Conservation (phyloP, 768 basidiomycete genomes). For the Suillus weaverae region DNA sequence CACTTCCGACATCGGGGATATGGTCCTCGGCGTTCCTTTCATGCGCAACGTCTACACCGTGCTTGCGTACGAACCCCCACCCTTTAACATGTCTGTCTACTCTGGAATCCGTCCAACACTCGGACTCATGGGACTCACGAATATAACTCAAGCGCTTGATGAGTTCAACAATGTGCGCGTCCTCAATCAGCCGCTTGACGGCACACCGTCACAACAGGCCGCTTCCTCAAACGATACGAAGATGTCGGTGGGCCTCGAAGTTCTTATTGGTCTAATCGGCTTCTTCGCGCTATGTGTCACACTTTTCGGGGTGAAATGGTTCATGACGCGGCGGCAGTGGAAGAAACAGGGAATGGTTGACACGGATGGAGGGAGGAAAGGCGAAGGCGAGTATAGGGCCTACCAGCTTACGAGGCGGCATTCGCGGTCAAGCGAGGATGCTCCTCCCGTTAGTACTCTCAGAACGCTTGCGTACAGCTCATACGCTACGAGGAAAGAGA, state of each 20-base stretch:
- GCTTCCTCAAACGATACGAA: constrained; percentile 27
- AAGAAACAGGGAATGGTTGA: constrained; percentile 18
- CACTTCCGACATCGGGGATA: constrained; percentile 50
- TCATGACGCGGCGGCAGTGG: constrained; percentile 42
- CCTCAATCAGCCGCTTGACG: constrained; percentile 55
- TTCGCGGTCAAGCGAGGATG: constrained; percentile 27
- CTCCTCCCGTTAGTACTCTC: constrained; percentile 40
- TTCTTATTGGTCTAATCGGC: constrained; percentile 57
- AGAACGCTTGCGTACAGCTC: constrained; percentile 39
- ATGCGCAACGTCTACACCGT: constrained; percentile 76
- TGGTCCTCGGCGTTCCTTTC: constrained; percentile 80
- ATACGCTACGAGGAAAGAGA: constrained; percentile 38
- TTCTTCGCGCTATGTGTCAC: constrained; percentile 57
- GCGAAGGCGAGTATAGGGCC: constrained; percentile 13
- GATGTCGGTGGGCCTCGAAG: constrained; percentile 59
- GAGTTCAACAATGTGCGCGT: constrained; percentile 75
- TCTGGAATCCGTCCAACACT: constrained; percentile 42
- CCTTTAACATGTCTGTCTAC: constrained; percentile 36
- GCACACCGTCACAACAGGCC: constrained; percentile 14
- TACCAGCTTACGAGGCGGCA: constrained; percentile 39
- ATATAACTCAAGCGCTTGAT: constrained; percentile 56
- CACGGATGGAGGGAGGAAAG: constrained; percentile 15
- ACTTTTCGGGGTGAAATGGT: constrained; percentile 58
- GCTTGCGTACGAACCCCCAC: constrained; percentile 60
- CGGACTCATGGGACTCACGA: constrained; percentile 64